phyloP scores from a whole-genome alignment of 805 yeast genomes.

The Lachancea quebecensis region DNA sequence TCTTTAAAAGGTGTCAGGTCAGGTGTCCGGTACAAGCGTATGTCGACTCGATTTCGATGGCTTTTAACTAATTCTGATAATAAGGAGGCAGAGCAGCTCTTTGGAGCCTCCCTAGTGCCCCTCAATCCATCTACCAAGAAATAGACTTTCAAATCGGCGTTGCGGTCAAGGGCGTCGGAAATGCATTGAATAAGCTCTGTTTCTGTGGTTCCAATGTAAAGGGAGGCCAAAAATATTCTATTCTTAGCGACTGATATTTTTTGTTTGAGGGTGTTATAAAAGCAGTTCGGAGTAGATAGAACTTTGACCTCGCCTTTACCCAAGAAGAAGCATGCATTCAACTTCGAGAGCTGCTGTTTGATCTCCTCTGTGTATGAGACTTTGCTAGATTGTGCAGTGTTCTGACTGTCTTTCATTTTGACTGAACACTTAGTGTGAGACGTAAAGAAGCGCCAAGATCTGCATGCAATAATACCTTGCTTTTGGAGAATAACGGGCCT shows the following conservation, averaged over 20 bases:
- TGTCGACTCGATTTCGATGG: constrained; percentile 64
- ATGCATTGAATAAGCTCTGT: constrained; percentile 63
- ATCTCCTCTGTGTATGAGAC: constrained; percentile 13
- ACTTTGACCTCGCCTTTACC: constrained; percentile 52
- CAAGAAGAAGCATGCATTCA: constrained; percentile 46
- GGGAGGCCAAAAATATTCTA: constrained; percentile 73
- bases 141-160: constrained; percentile 57
- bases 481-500: too few species aligned
- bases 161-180: constrained; percentile 49
- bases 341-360: constrained; percentile 10
- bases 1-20: constrained; percentile 63
- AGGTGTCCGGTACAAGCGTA: constrained; percentile 88
- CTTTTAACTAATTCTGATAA: constrained; percentile 58
- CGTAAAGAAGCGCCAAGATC: too few species aligned
- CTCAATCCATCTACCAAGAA: constrained; percentile 82
- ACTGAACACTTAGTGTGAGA: background rate
- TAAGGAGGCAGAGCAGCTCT: constrained; percentile 66
- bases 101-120: constrained; percentile 90
- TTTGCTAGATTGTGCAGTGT: background rate
- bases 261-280: constrained; percentile 55
- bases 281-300: constrained; percentile 59
- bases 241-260: constrained; percentile 57
- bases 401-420: background rate
- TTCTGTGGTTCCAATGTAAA: constrained; percentile 81
- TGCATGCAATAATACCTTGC: too few species aligned